phyloP scores from a whole-genome alignment of 805 yeast genomes.

The Kazachstania bromeliacearum region DNA sequence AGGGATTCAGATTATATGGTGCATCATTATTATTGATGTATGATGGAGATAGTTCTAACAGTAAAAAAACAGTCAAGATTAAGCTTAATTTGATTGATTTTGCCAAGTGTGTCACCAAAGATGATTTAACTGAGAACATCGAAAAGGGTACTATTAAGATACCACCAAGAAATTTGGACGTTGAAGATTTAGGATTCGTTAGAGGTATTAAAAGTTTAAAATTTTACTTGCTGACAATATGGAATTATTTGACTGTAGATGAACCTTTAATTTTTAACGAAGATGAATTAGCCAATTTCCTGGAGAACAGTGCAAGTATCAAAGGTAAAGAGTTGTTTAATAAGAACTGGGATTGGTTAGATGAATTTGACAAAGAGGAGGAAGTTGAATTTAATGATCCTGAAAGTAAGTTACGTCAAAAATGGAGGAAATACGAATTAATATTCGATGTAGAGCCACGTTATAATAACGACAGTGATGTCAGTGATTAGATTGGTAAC shows the following conservation, averaged over 20 bases:
- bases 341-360: constrained; percentile 31
- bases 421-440: constrained; percentile 30
- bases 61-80: constrained; percentile 19
- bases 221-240: constrained; percentile 55
- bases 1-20: constrained; percentile 84
- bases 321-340: constrained; percentile 16
- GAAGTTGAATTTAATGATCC: constrained; percentile 27
- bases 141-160: constrained; percentile 35
- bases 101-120: constrained; percentile 81
- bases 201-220: constrained; percentile 70
- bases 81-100: constrained; percentile 82
- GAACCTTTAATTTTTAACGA: constrained; percentile 22
- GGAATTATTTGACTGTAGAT: constrained; percentile 42
- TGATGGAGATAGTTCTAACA: constrained; percentile 43
- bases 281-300: constrained; percentile 14
- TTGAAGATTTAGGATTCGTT: constrained; percentile 73
- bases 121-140: constrained; percentile 34
- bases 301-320: constrained; percentile 4
- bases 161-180: constrained; percentile 59
- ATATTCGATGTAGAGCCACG: constrained; percentile 30
- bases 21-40: constrained; percentile 82
- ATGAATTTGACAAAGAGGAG: constrained; percentile 30
- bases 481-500: constrained; percentile 29
- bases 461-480: constrained; percentile 22
- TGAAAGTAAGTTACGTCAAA: constrained; percentile 23